These are phyloP conservation scores for Monosporozyma solicola DNA, from an alignment of 805 yeast species.

Conservation along the genomic window DNA sequence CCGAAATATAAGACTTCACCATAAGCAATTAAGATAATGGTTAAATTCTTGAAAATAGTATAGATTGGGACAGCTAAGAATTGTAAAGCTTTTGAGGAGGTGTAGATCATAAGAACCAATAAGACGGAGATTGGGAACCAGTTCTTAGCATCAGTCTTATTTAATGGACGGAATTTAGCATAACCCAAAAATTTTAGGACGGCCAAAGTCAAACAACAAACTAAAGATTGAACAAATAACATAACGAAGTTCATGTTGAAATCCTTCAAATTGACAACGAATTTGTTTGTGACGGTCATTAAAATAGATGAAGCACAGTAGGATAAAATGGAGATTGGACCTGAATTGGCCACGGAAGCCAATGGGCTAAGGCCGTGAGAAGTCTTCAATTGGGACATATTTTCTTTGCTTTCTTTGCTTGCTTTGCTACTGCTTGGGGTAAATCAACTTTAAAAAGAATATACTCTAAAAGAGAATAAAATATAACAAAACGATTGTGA, in stretches of 20 bases:
- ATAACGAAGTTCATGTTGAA: slow-evolving; percentile 80
- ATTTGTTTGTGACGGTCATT: slow-evolving; percentile 97
- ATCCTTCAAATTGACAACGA: slow-evolving; percentile 65
- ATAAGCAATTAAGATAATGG: slow-evolving; percentile 92
- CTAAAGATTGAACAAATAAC: slow-evolving; percentile 79
- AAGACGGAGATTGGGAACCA: slow-evolving; percentile 92
- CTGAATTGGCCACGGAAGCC: slow-evolving; percentile 34
- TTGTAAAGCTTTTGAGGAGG: slow-evolving; percentile 91
- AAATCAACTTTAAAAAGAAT: no score
- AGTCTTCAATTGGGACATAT: slow-evolving; percentile 26
- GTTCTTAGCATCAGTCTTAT: slow-evolving; percentile 81
- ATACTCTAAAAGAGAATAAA: no score
- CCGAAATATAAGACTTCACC: slow-evolving; percentile 98
- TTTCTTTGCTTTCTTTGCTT: neutral
- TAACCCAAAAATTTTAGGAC: slow-evolving; percentile 64
- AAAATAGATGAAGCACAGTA: slow-evolving; percentile 92
- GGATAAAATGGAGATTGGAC: slow-evolving; percentile 58
- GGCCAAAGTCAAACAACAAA: slow-evolving; percentile 67
- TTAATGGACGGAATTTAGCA: slow-evolving; percentile 80
- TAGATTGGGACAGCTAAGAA: slow-evolving; percentile 88
- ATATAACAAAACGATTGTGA: no score
- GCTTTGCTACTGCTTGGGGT: neutral
- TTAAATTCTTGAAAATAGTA: slow-evolving; percentile 95
- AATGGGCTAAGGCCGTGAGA: slow-evolving; percentile 6
- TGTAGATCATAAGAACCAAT: slow-evolving; percentile 89